Conservation (phyloP, 306 rosid genomes). For the Fragaria iinumae region DNA sequence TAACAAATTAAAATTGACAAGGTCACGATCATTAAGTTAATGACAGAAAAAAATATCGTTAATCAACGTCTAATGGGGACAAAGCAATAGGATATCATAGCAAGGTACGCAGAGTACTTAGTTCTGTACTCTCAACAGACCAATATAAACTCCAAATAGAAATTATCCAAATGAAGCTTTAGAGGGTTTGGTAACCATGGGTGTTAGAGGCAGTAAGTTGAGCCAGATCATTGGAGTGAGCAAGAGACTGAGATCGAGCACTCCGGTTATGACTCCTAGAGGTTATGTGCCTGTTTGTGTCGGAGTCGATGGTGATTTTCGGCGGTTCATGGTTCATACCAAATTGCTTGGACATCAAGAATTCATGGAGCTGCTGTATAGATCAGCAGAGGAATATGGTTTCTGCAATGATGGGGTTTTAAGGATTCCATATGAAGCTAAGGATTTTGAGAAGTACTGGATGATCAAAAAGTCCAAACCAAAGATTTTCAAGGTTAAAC, state of each 20-base stretch:
- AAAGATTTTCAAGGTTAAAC: constrained; percentile 28
- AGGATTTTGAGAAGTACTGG: constrained; percentile 47
- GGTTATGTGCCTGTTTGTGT: constrained; percentile 64
- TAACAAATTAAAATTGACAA: neutral
- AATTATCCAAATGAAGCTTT: neutral
- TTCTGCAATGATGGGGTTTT: constrained; percentile 47
- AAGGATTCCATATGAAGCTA: constrained; percentile 47
- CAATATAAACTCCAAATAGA: neutral
- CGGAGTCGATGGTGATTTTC: constrained; percentile 33
- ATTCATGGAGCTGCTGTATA: constrained; percentile 39
- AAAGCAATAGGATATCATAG: neutral
- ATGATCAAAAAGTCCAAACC: constrained; percentile 33
- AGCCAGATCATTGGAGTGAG: constrained; percentile 24
- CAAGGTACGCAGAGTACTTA: constrained; percentile 20
- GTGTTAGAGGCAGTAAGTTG: constrained; percentile 36
- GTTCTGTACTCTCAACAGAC: neutral
- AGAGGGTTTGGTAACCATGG: constrained; percentile 29
- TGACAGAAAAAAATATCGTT: neutral
- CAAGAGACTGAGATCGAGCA: constrained; percentile 15
- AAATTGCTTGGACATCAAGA: constrained; percentile 32
- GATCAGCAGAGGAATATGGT: constrained; percentile 46
- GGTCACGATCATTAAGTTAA: constrained; percentile 11
- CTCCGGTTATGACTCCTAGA: constrained; percentile 16
- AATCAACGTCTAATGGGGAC: constrained; percentile 7
- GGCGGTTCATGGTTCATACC: constrained; percentile 39